phyloP scores from a whole-genome alignment of 2,329 filamentous ascomycete genomes.

The Exserohilum rostratum region DNA sequence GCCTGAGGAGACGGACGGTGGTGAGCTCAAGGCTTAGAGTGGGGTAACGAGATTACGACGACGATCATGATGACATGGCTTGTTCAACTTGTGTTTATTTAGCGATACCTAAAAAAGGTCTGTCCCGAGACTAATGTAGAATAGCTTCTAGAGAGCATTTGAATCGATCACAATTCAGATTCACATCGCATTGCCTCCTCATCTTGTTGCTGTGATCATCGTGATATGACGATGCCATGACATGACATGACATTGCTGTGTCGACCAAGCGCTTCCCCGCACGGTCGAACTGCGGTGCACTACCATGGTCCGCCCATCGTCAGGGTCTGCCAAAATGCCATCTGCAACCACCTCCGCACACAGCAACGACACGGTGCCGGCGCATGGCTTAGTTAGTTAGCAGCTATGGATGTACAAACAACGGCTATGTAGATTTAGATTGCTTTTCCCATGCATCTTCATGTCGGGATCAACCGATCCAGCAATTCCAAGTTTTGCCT shows the following conservation, averaged over 20 bases:
- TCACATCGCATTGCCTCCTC: neutral
- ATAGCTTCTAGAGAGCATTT: constrained; percentile 15
- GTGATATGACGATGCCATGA: neutral
- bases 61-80: constrained; percentile 3
- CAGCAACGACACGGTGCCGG: neutral
- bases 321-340: neutral
- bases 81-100: constrained; percentile 16
- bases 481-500: constrained; percentile 34
- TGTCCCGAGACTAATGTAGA: constrained; percentile 19
- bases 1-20: constrained; percentile 48
- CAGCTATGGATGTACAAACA: neutral
- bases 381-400: neutral
- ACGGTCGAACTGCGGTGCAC: constrained; percentile 9
- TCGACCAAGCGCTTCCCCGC: constrained; percentile 1
- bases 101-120: constrained; percentile 33
- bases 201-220: neutral
- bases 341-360: neutral
- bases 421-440: neutral
- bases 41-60: constrained; percentile 1
- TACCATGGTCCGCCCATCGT: constrained; percentile 2
- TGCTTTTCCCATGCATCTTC: constrained; percentile 1
- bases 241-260: neutral
- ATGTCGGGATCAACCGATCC: constrained; percentile 31
- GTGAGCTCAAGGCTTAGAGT: constrained; percentile 33
- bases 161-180: neutral